Evolutionary conservation across 176 grass and related monocot genomes (phyloP).

Genomic region (Guadua angustifolia): DNA sequence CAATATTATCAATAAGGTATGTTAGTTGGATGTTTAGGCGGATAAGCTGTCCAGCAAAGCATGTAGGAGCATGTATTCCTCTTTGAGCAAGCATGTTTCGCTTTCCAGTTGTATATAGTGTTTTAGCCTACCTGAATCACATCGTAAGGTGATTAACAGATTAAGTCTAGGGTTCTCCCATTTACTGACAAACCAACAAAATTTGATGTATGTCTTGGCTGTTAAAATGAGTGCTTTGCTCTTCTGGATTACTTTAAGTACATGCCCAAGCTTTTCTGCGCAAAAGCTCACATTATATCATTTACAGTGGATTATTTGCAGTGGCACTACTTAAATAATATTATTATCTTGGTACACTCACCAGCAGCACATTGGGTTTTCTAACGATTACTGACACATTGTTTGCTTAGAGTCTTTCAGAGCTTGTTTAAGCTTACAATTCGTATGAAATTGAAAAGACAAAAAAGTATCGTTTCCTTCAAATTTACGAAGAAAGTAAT

Average conservation of each 20-base stretch:
- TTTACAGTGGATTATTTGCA: conserved; percentile 21
- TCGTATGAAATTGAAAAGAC: no score
- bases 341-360: background rate
- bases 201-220: background rate
- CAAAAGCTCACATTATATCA: no score
- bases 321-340: background rate
- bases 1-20: conserved; percentile 97
- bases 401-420: no score
- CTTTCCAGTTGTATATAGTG: conserved; percentile 6
- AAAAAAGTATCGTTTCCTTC: no score
- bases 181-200: conserved; percentile 29
- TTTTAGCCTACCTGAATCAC: conserved; percentile 23
- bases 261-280: background rate
- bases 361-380: no score
- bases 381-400: no score
- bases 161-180: conserved; percentile 1
- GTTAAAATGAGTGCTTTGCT: conserved; percentile 26
- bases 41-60: conserved; percentile 24
- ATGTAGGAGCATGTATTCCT: no score
- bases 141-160: conserved; percentile 21
- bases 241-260: background rate
- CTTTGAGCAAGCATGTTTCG: conserved; percentile 22
- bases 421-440: no score
- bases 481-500: no score
- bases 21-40: conserved; percentile 26